Percentiles rank a stretch among this genome's conserved stretches.
phyloP scores from a whole-genome alignment of 148 eudicot genomes.

The Pharnaceum exiguum region DNA sequence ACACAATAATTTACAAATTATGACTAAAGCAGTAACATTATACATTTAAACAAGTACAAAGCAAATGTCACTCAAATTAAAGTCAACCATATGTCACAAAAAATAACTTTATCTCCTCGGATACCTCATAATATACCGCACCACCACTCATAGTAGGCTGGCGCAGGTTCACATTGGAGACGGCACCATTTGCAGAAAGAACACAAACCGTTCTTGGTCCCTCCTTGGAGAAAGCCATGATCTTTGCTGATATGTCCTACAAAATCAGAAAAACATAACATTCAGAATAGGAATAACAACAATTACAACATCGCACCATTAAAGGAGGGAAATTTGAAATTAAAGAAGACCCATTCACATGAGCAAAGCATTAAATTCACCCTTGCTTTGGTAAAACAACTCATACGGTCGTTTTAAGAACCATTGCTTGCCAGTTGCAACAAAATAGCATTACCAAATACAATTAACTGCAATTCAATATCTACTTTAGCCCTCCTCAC shows the following conservation, averaged over 20 bases:
- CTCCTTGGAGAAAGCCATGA: slow-evolving; percentile 64
- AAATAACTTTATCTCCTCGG: not conserved
- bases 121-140: slow-evolving; percentile 63
- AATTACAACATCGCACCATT: too few species aligned
- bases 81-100: not conserved
- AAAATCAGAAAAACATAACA: slow-evolving; percentile 11
- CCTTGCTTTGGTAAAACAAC: too few species aligned
- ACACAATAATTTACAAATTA: not conserved
- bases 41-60: not conserved
- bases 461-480: too few species aligned
- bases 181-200: slow-evolving; percentile 74
- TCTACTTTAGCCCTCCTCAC: too few species aligned
- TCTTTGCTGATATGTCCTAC: slow-evolving; percentile 70
- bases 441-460: too few species aligned
- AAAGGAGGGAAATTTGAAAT: too few species aligned
- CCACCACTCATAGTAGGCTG: slow-evolving; percentile 61
- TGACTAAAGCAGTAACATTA: too few species aligned
- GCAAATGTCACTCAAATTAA: not conserved
- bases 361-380: too few species aligned
- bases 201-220: slow-evolving; percentile 72
- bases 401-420: too few species aligned
- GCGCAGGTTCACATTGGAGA: slow-evolving; percentile 68
- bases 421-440: too few species aligned
- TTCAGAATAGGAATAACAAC: not conserved
- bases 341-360: too few species aligned